These are phyloP conservation scores for Colletotrichum plurivorum DNA, from an alignment of 2,329 filamentous ascomycete species.

Conservation along the genomic window DNA sequence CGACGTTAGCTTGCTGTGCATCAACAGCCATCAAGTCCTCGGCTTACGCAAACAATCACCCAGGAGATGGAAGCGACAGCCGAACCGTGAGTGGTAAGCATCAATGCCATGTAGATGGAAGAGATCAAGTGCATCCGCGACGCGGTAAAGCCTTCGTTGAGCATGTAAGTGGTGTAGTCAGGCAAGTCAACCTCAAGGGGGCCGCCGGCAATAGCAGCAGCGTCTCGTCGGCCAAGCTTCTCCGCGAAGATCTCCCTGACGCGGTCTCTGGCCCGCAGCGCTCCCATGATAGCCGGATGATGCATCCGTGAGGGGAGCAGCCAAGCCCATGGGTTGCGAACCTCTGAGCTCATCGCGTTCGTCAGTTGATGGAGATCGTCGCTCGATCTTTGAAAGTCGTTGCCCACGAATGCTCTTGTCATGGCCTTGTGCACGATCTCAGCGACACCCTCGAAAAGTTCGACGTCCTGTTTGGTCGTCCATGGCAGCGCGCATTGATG, in stretches of 20 bases:
- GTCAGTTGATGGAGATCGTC: slow-evolving; percentile 39
- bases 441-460: slow-evolving; percentile 37
- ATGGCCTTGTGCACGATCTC: slow-evolving; percentile 37
- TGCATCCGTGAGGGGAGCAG: slow-evolving; percentile 41
- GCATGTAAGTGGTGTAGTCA: slow-evolving; percentile 42
- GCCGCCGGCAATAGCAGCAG: slow-evolving; percentile 16
- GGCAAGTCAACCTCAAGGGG: slow-evolving; percentile 20
- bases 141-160: slow-evolving; percentile 38
- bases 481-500: slow-evolving; percentile 38
- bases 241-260: slow-evolving; percentile 41
- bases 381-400: slow-evolving; percentile 41
- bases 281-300: slow-evolving; percentile 31
- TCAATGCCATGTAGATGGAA: slow-evolving; percentile 40
- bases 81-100: slow-evolving; percentile 42
- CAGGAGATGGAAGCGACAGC: slow-evolving; percentile 38
- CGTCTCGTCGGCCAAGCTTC: slow-evolving; percentile 35
- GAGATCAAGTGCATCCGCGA: slow-evolving; percentile 34
- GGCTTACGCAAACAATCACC: slow-evolving; percentile 41
- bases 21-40: neutral
- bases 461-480: slow-evolving; percentile 19
- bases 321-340: slow-evolving; percentile 31
- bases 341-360: slow-evolving; percentile 37
- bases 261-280: slow-evolving; percentile 37
- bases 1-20: neutral
- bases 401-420: slow-evolving; percentile 40